Conservation (phyloP, 1,139 yeast genomes). For the Debaryomycetaceae sp. region DNA sequence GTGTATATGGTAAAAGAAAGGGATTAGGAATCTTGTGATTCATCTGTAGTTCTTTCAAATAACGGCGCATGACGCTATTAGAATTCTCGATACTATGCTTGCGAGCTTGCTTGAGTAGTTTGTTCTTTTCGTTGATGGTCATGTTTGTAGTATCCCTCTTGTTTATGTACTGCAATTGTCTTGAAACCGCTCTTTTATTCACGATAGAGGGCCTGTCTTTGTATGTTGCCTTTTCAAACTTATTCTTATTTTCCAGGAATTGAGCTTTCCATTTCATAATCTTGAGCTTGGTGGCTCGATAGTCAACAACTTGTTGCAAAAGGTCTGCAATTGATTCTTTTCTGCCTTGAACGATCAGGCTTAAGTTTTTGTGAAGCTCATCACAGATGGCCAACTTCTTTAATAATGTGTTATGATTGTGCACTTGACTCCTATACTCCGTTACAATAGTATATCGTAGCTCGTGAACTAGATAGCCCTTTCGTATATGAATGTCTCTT, state of each 20-base stretch:
- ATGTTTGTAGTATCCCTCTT: not conserved
- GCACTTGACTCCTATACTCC: conserved; percentile 11
- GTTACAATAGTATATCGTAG: conserved; percentile 13
- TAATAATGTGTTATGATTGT: conserved; percentile 5
- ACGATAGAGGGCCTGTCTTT: conserved; percentile 4
- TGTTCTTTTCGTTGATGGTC: conserved; percentile 4
- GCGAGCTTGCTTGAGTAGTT: conserved; percentile 8
- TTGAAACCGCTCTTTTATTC: conserved; percentile 7
- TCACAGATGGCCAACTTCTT: conserved; percentile 8
- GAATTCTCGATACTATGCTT: conserved; percentile 12
- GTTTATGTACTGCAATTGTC: conserved; percentile 2
- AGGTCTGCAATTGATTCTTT: conserved; percentile 1
- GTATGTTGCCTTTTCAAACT: conserved; percentile 6
- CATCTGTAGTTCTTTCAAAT: conserved; percentile 27
- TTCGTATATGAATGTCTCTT: conserved; percentile 5
- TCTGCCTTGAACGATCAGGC: not conserved
- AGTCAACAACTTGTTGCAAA: conserved; percentile 8
- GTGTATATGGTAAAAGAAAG: conserved; percentile 28
- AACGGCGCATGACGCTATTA: conserved; percentile 20
- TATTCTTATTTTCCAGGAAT: conserved; percentile 3
- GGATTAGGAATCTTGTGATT: conserved; percentile 31
- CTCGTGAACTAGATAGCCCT: conserved; percentile 13
- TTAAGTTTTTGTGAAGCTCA: conserved; percentile 6
- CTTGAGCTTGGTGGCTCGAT: conserved; percentile 12
- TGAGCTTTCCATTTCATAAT: conserved; percentile 17